Evolutionary conservation across 2,329 filamentous ascomycete species (phyloP), one percentile per base, ranked within the genome.

Genomic region (Westerdykella sp.): DNA sequence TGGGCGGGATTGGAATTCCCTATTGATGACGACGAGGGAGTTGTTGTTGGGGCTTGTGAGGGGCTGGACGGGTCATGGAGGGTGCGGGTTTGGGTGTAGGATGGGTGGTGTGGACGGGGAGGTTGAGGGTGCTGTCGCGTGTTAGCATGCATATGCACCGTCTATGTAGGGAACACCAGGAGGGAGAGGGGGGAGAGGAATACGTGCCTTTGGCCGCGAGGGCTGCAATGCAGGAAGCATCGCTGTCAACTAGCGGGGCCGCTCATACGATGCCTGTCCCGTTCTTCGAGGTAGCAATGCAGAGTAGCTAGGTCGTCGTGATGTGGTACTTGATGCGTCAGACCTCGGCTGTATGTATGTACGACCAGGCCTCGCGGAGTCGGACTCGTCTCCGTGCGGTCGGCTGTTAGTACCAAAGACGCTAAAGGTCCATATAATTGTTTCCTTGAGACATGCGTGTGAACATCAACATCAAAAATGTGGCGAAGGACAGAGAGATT

Each of bases 211-310:
- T 46, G 68, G 69, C 47, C 69, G 59, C 22, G 59, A 59, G 4
- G 68, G 66, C 54, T 71, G 69, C 21, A 67, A 44, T 18, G 60
- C 56, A 13, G 68, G 57, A 21, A 72, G 44, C 69, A 70, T 70
- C 7, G 42, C 47, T 15, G n/a, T 30, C 11, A 43, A 37, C 30
- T 44, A 15, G 41, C 46, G 32, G 39, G 42, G 42, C 45, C 14
- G 40, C 43, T 42, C 35, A 47, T 42, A 40, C 40, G 47, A 43
- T 45, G 49, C 42, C 37, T 32, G 14, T 34, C 38, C 25, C 40
- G 32, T 14, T 15, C 10, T 35, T 35, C 11, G 25, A 28, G 25
- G 25, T 28, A 28, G 25, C 11, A 9, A 7, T 28, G 25, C 9
- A 28, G 25, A 21, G 25, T 10, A 28, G 25, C 25, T 28, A 5